These are phyloP conservation scores for Dissophora globulifera DNA, from an alignment of 192 early-diverging fungal species.

Conservation along the genomic window DNA sequence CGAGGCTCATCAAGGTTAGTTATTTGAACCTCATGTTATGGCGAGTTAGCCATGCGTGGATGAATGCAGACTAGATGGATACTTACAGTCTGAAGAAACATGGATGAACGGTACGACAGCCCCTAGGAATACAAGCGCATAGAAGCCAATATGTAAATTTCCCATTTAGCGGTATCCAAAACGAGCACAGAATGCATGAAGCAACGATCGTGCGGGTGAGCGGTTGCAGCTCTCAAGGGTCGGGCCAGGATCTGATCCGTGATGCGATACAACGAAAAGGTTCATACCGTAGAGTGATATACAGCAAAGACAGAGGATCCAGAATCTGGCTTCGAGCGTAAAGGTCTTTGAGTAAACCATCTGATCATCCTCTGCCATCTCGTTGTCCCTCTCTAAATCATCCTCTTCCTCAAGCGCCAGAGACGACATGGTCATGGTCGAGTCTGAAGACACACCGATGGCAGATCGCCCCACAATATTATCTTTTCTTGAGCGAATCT, in stretches of 20 bases:
- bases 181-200: no score
- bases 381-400: conserved; percentile 37
- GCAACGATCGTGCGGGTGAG: background rate
- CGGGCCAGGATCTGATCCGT: no score
- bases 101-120: conserved; percentile 71
- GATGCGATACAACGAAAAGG: no score
- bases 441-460: conserved; percentile 33
- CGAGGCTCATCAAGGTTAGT: no score
- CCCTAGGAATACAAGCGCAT: conserved; percentile 51
- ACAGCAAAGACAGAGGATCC: conserved; percentile 32
- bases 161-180: no score
- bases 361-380: conserved; percentile 50
- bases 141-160: no score
- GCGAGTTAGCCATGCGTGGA: no score
- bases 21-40: no score
- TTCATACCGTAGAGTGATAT: conserved; percentile 34
- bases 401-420: conserved; percentile 38
- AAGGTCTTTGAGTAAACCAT: conserved; percentile 32
- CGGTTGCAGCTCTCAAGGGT: no score
- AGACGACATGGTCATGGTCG: conserved; percentile 44
- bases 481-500: conserved; percentile 16
- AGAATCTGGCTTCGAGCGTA: conserved; percentile 36
- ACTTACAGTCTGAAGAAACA: conserved; percentile 69
- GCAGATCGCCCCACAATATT: conserved; percentile 31
- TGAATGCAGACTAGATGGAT: no score